Evolutionary conservation across 2,329 filamentous ascomycete species (phyloP).

Genomic region (Phyllosticta citrichinensis): DNA sequence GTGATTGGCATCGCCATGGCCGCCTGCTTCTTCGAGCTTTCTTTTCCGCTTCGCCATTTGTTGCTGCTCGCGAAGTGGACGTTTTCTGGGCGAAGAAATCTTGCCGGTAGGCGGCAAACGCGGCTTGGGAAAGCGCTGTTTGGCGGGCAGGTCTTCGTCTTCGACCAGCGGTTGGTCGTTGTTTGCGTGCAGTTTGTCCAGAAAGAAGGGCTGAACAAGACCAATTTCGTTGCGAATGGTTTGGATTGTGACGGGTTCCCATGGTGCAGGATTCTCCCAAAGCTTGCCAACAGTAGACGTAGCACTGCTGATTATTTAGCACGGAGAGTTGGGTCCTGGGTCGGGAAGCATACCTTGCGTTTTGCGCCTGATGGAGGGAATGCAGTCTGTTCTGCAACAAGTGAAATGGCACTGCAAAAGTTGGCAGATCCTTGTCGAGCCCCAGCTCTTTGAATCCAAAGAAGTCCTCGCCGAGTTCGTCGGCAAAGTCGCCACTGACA

Average conservation of each 20-base stretch:
- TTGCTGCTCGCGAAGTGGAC: constrained; percentile 71
- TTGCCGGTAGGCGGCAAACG: constrained; percentile 66
- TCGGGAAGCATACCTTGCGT: constrained; percentile 39
- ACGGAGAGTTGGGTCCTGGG: constrained; percentile 11
- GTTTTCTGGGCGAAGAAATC: constrained; percentile 75
- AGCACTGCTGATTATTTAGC: constrained; percentile 37
- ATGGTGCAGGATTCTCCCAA: constrained; percentile 57
- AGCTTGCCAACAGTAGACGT: constrained; percentile 49
- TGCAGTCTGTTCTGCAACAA: constrained; percentile 85
- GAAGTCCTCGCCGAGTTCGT: constrained; percentile 97
- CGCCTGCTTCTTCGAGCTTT: constrained; percentile 44
- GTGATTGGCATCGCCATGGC: constrained; percentile 4
- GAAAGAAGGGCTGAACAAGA: constrained; percentile 83
- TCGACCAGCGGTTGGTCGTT: constrained; percentile 75
- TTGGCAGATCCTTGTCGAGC: constrained; percentile 77
- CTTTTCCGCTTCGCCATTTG: constrained; percentile 82
- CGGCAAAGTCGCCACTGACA: constrained; percentile 90
- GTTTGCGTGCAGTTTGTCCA: constrained; percentile 76
- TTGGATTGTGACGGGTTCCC: constrained; percentile 69
- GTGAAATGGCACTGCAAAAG: constrained; percentile 85
- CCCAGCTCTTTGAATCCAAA: constrained; percentile 96
- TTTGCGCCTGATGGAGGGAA: constrained; percentile 72
- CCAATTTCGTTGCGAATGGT: constrained; percentile 73
- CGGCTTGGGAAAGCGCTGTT: constrained; percentile 63
- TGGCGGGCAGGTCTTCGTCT: constrained; percentile 87